These are phyloP conservation scores for Aspergillus sergii DNA, from an alignment of 2,329 filamentous ascomycete genomes.

Conservation along the genomic window DNA sequence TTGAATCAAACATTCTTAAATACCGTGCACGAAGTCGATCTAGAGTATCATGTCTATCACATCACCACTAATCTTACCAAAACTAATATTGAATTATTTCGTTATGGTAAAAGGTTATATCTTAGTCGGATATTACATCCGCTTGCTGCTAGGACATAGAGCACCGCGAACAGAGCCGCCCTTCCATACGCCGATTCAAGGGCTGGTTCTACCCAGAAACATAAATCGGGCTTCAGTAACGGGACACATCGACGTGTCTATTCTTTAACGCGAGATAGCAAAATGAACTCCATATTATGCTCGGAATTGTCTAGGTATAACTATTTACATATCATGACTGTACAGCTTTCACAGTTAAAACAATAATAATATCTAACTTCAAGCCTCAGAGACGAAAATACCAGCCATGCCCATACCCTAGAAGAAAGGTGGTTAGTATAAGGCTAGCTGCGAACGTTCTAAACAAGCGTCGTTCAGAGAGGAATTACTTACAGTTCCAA, in stretches of 20 bases:
- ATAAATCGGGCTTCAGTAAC: background rate
- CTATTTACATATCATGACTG: background rate
- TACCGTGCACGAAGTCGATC: background rate
- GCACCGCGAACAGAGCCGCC: too few relatives aligned
- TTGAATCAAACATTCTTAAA: background rate
- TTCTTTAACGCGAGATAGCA: background rate
- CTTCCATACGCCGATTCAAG: too few relatives aligned
- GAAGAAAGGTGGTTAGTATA: background rate
- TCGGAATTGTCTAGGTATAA: background rate
- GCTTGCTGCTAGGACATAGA: background rate
- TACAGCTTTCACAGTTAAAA: background rate
- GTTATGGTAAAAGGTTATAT: background rate
- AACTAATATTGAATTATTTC: background rate
- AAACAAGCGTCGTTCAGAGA: background rate
- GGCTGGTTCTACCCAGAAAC: background rate
- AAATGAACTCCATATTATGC: background rate
- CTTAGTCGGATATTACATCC: background rate
- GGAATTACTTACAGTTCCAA: constrained; percentile 69
- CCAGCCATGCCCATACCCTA: constrained; percentile 76
- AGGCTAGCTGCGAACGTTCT: background rate
- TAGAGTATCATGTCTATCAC: background rate
- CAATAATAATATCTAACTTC: background rate
- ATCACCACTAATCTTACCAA: background rate
- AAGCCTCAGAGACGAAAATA: constrained; percentile 87
- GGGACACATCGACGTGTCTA: background rate